Base-by-base conservation (phyloP, 805 yeast species). In the Schwanniomyces pseudopolymorphus region DNA sequence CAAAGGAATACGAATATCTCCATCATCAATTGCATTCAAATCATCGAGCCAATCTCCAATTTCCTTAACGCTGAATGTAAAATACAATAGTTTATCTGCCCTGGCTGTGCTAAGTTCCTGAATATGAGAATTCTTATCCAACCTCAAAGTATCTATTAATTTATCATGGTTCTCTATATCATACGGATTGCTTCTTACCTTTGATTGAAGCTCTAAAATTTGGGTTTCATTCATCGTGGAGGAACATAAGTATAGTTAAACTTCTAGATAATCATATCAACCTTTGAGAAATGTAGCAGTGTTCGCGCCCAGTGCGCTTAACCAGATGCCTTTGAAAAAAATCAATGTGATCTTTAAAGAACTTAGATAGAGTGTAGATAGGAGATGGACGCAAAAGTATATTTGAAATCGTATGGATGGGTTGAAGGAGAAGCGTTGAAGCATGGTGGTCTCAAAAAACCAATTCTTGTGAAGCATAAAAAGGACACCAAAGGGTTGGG, bases 401-500 rank as follows among this genome's bases (percentile, higher is more conserved):
- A 92, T 61, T 68, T 92, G 52, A 71, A 78, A 58, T 80, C 87
- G 1, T 89, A 79, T 58, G 98, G 98, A 16, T 92, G 99, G 99
- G 75, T 74, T 45, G 92, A 89, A 54, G 99, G 99, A 1, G 88
- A 89, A 54, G 95, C 96, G 0, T 70, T 92, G 28, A 81, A 77
- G 51, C 64, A 76, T 39, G 97, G 96, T 3, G 95, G 97, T 0
- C 65, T 92, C 43, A 82, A 78, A 56, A 88, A 83, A 55, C 98
- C 99, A 0, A 82, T 92, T 36, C 66, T 92, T 50, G 97, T 94
- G 45, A 86, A 85, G 54, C 97, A 92, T 60, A 90, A 94, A 67
- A 84, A 83, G 55, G 97, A 92, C 60, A 84, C 83, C 47, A 90
- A 89, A 60, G 99, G 99, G 8, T 74, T 92, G 21, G 99, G 99